These are phyloP conservation scores for Rhododendron simsii DNA, from an alignment of 148 eudicot species.

Conservation along the genomic window DNA sequence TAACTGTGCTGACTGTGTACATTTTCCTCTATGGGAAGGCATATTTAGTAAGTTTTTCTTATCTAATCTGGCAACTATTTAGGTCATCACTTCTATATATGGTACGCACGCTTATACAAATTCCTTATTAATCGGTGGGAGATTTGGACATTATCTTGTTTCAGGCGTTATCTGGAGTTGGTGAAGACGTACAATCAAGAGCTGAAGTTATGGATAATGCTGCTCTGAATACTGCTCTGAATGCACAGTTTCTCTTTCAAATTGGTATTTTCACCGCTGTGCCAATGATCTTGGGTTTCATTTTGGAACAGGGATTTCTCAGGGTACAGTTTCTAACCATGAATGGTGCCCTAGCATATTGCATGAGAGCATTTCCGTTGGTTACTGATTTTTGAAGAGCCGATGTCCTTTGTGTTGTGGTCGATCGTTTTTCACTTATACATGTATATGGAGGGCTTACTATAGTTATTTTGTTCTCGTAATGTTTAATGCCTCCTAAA, in stretches of 20 bases:
- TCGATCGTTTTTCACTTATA: not conserved
- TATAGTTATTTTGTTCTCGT: not conserved
- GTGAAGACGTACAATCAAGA: conserved; percentile 55
- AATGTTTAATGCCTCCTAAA: not conserved
- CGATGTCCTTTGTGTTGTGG: not conserved
- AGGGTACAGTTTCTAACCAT: conserved; percentile 48
- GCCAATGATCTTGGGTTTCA: conserved; percentile 93
- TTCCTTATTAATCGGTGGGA: not conserved
- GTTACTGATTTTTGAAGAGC: not conserved
- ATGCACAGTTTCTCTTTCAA: conserved; percentile 97
- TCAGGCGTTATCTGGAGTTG: conserved; percentile 97
- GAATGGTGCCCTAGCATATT: conserved; percentile 2
- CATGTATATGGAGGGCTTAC: not conserved
- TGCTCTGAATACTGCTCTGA: conserved; percentile 76
- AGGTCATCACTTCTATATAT: not conserved
- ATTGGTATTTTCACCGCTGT: conserved; percentile 96
- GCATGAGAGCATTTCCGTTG: not conserved
- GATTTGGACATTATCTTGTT: conserved; percentile 11
- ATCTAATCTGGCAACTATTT: not conserved
- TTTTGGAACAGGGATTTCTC: conserved; percentile 83
- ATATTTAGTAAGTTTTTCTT: conserved; percentile 66
- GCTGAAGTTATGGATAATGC: conserved; percentile 58
- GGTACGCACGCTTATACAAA: not conserved
- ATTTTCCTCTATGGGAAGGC: conserved; percentile 89
- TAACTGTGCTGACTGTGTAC: conserved; percentile 93